These are phyloP conservation scores for Digitaria exilis DNA, from an alignment of 202 grass and related monocot genomes.

Conservation along the genomic window DNA sequence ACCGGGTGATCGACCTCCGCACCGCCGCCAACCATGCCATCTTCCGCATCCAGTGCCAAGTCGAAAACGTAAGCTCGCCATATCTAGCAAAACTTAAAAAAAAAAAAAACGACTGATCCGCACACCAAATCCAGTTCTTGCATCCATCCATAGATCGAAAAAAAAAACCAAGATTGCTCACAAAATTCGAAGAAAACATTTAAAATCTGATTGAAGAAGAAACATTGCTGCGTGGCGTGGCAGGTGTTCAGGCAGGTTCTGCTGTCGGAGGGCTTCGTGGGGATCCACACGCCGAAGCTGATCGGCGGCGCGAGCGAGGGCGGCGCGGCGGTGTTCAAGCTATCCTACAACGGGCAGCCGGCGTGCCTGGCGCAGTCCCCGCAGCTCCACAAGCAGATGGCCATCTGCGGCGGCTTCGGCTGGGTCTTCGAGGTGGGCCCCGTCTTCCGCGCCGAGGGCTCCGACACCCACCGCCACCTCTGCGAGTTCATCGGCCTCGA, in stretches of 20 bases:
- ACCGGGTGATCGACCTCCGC: conserved; percentile 66
- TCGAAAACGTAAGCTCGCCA: conserved; percentile 66
- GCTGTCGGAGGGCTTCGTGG: conserved; percentile 53
- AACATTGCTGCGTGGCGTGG: too few relatives aligned
- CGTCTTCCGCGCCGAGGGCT: conserved; percentile 70
- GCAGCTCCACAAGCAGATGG: conserved; percentile 75
- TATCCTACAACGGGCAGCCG: conserved; percentile 74
- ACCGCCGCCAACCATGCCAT: conserved; percentile 72
- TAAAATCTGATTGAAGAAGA: too few relatives aligned
- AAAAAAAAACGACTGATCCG: too few relatives aligned
- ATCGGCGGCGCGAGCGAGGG: conserved; percentile 67
- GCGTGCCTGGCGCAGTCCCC: conserved; percentile 78
- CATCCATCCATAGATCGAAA: too few relatives aligned
- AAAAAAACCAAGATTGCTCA: not conserved
- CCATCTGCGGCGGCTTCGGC: conserved; percentile 64
- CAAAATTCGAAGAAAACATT: not conserved
- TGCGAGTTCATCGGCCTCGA: conserved; percentile 80
- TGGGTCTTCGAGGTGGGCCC: conserved; percentile 74
- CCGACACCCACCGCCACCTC: conserved; percentile 73
- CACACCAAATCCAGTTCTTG: too few relatives aligned
- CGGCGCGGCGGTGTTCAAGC: conserved; percentile 69
- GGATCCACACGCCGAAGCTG: conserved; percentile 77
- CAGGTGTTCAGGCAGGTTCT: conserved; percentile 60
- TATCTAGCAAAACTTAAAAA: too few relatives aligned
- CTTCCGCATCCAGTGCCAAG: conserved; percentile 54